Conservation (phyloP, 495 filamentous ascomycete genomes). For the Xylaria longipes region DNA sequence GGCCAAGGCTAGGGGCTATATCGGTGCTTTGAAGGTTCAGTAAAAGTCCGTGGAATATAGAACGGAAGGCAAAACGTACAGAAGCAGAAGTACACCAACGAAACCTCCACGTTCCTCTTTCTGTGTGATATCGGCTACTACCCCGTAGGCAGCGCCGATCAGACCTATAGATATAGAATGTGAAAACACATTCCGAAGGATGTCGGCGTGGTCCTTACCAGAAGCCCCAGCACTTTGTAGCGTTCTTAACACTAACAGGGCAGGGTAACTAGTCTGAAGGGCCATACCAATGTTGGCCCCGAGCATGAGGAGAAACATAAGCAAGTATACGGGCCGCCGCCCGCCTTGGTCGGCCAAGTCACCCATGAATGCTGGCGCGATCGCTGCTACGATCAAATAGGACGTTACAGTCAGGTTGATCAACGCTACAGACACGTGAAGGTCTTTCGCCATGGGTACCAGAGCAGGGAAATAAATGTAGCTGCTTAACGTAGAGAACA, state of each 20-base stretch:
- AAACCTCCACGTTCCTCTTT: slow-evolving; percentile 56
- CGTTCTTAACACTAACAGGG: slow-evolving; percentile 56
- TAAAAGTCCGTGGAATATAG: not conserved
- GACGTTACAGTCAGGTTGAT: slow-evolving; percentile 63
- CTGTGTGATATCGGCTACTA: slow-evolving; percentile 56
- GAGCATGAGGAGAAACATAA: slow-evolving; percentile 54
- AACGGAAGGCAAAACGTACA: not conserved
- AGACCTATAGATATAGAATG: not conserved
- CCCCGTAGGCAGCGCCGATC: slow-evolving; percentile 51
- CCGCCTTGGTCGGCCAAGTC: slow-evolving; percentile 56
- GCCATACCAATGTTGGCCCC: slow-evolving; percentile 60
- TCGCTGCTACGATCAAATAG: slow-evolving; percentile 55
- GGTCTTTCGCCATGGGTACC: slow-evolving; percentile 48
- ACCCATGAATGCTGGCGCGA: slow-evolving; percentile 58
- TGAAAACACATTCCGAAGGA: not conserved
- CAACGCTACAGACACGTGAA: slow-evolving; percentile 50
- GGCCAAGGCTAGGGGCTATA: slow-evolving; percentile 50
- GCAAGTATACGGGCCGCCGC: slow-evolving; percentile 56
- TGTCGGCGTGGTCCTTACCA: slow-evolving; percentile 33
- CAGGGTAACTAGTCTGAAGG: slow-evolving; percentile 53
- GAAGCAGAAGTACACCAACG: slow-evolving; percentile 41
- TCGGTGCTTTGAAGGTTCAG: slow-evolving; percentile 27
- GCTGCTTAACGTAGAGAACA: slow-evolving; percentile 67
- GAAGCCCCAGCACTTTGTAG: slow-evolving; percentile 58
- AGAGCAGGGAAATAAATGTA: slow-evolving; percentile 71